Conservation (phyloP, 2,329 filamentous ascomycete genomes). For the Arthrobotrys musiformis region DNA sequence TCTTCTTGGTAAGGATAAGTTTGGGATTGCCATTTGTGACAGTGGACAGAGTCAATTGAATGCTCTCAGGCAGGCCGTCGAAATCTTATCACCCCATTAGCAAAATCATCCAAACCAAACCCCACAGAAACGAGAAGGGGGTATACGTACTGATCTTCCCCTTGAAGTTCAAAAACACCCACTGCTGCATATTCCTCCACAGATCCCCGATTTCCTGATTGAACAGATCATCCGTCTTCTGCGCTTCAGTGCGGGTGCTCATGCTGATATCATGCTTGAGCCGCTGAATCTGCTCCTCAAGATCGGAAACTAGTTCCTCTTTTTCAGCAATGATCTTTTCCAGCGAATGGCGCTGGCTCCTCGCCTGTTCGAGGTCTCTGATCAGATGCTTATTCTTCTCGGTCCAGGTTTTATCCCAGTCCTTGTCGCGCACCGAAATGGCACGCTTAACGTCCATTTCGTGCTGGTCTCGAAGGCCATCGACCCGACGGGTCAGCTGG, state of each 20-base stretch:
- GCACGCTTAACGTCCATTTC: slow-evolving; percentile 50
- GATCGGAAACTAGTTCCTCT: slow-evolving; percentile 42
- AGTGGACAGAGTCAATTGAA: slow-evolving; percentile 13
- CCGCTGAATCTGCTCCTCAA: slow-evolving; percentile 49
- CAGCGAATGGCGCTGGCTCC: slow-evolving; percentile 50
- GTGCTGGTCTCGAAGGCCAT: slow-evolving; percentile 47
- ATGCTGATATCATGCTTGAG: slow-evolving; percentile 55
- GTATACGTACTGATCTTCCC: slow-evolving; percentile 48
- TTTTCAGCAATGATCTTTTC: slow-evolving; percentile 55
- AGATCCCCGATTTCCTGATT: slow-evolving; percentile 52
- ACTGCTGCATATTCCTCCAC: slow-evolving; percentile 52
- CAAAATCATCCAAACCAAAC: neutral
- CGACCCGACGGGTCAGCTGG: slow-evolving; percentile 43
- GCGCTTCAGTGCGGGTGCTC: slow-evolving; percentile 50
- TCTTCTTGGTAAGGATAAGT: slow-evolving; percentile 37
- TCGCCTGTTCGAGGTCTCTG: slow-evolving; percentile 46
- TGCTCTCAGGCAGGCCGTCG: slow-evolving; percentile 40
- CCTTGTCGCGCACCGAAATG: slow-evolving; percentile 50
- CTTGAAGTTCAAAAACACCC: slow-evolving; percentile 53
- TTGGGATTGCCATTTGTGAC: slow-evolving; percentile 52
- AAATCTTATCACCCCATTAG: slow-evolving; percentile 21
- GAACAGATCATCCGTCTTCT: slow-evolving; percentile 54
- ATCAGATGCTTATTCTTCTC: slow-evolving; percentile 55
- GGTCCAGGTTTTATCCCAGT: slow-evolving; percentile 55
- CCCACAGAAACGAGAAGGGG: neutral